Evolutionary conservation across 345 rosid species (phyloP), one percentile per base, ranked within the genome.

Genomic region (Pugionium dolabratum): DNA sequence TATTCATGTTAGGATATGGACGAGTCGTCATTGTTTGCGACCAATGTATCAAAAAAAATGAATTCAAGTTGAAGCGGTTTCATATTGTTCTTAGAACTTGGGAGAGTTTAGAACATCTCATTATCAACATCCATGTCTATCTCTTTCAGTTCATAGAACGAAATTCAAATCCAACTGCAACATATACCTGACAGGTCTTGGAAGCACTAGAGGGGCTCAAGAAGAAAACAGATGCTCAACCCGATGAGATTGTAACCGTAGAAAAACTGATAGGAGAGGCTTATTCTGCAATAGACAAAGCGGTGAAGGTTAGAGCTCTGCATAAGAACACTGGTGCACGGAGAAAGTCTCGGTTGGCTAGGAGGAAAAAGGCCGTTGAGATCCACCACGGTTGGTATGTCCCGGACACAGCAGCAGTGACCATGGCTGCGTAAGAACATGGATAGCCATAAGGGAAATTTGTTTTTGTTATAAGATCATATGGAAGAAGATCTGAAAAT

Each of bases 181-280:
- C 29, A 30, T 47, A 3, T 54, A 41, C 8, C 6, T 6, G 41
- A 54, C 81, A 94, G 99, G 99, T 83, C 60, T 63, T 94, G 86
- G 90, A 81, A 79, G 85, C 85, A 47, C 75, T 88, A 26, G 92
- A 85, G 54, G 83, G 68, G 65, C 84, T 90, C 58, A 90, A 54
- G 84, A 94, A 88, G 81, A 94, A 90, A 76, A n/a, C 81, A 4
- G 90, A 83, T 31, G 97, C 97, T 2, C 85, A 84, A 76, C 57
- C 82, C 1, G 95, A 85, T 62, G 95, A 94, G 62, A 86, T 94
- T 47, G 54, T 85, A 9, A 60, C 83, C 5, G 69, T 94, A 1
- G 97, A 94, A 79, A 86, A 84, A 56, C 84, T 90, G 27, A 90
- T 93, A 42, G 96, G 84, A 6, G 96, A 90, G 79, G 94, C 97